These are phyloP conservation scores for Coprinopsis sp. DNA, from an alignment of 768 basidiomycete species.

Conservation along the genomic window DNA sequence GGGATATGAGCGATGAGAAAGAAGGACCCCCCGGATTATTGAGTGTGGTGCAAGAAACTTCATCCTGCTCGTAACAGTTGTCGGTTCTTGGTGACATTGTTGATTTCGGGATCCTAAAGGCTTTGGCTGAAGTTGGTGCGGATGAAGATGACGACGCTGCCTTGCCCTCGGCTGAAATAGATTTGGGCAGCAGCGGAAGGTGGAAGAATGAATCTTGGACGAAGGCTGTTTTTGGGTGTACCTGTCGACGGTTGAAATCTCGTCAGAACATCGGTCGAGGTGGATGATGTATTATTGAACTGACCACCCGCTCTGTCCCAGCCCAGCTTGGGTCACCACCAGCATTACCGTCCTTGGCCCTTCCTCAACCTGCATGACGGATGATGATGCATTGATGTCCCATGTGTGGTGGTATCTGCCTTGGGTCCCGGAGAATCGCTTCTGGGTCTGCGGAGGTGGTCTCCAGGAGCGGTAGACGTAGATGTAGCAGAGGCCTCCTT, in stretches of 20 bases:
- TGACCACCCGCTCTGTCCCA: conserved; percentile 3
- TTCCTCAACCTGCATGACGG: no score
- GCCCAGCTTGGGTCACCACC: no score
- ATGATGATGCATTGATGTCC: not conserved
- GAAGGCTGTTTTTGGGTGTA: not conserved
- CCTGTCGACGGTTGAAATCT: conserved; percentile 1
- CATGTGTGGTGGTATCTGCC: not conserved
- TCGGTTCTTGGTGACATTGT: not conserved
- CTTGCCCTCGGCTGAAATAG: not conserved
- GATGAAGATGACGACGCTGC: not conserved
- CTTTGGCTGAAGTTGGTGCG: not conserved
- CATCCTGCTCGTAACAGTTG: conserved; percentile 11
- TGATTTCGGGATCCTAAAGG: not conserved
- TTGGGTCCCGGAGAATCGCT: conserved; percentile 2
- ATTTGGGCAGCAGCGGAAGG: not conserved
- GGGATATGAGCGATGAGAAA: no score
- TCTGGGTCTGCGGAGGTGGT: not conserved
- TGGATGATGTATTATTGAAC: not conserved
- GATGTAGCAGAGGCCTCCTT: conserved; percentile 4
- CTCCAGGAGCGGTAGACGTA: conserved; percentile 7
- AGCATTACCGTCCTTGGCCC: no score
- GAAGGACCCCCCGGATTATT: conserved; percentile 9
- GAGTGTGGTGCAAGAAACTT: conserved; percentile 5
- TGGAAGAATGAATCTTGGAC: conserved; percentile 2
- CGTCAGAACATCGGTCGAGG: not conserved